Conservation (phyloP, 805 yeast genomes). For the Candida coquimbonensis region DNA sequence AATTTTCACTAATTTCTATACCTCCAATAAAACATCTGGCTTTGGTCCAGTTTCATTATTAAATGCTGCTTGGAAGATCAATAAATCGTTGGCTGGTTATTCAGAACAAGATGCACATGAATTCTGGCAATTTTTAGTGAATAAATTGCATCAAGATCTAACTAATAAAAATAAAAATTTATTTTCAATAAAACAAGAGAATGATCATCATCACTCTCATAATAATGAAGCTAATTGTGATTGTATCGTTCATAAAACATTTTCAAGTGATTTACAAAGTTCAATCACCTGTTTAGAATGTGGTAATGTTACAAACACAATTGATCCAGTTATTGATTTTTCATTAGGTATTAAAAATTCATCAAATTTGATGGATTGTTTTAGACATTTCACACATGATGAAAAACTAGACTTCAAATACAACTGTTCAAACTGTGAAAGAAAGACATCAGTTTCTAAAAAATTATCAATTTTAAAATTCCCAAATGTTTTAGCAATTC, state of each 20-base stretch:
- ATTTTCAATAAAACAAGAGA: slow-evolving; percentile 1
- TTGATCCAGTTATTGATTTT: slow-evolving; percentile 87
- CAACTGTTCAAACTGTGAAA: slow-evolving; percentile 60
- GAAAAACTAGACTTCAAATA: slow-evolving; percentile 74
- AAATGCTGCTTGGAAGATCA: slow-evolving; percentile 82
- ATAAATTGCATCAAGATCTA: slow-evolving; percentile 62
- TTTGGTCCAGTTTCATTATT: slow-evolving; percentile 77
- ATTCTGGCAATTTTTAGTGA: slow-evolving; percentile 85
- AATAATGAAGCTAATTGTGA: slow-evolving; percentile 36
- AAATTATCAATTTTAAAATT: slow-evolving; percentile 59
- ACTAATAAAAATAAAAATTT: slow-evolving; percentile 12
- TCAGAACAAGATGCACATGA: slow-evolving; percentile 99
- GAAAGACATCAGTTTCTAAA: slow-evolving; percentile 60
- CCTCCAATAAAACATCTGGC: slow-evolving; percentile 54
- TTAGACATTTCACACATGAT: slow-evolving; percentile 66
- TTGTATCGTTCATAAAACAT: slow-evolving; percentile 78
- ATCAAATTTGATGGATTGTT: slow-evolving; percentile 50
- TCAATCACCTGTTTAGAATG: slow-evolving; percentile 72
- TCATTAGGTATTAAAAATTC: slow-evolving; percentile 63
- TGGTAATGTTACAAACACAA: slow-evolving; percentile 45
- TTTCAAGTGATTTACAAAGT: slow-evolving; percentile 78
- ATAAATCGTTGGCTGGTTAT: slow-evolving; percentile 84
- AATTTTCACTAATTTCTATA: slow-evolving; percentile 68
- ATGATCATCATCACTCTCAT: background rate
- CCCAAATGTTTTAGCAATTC: slow-evolving; percentile 78